Evolutionary conservation across 2,329 filamentous ascomycete genomes (phyloP), one percentile per base, ranked within the genome.

Genomic region (Aureobasidium sp.): DNA sequence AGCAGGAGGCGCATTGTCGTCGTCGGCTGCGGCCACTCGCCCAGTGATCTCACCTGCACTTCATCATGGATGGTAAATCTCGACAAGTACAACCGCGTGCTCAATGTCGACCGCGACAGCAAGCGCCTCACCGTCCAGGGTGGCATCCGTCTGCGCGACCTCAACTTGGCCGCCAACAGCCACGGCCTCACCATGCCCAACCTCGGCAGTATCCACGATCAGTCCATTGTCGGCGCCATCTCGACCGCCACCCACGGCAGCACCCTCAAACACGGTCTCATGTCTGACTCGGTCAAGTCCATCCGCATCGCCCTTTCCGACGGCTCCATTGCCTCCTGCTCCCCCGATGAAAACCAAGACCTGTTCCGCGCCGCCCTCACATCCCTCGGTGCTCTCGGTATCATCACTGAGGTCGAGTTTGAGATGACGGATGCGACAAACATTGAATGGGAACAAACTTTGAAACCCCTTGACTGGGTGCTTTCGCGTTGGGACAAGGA

Each of bases 31-130:
- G 91, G 87, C 61, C 93, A 99, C 78, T 97, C 92, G 60, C 94
- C 93, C 8, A 95, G 89, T 66, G 88, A 93, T 70, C 78, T 99
- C 47, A 97, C 93, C 5, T 96, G 91, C 76, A 96, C 92, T 5
- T 94, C 90, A 17, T 90, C 89, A 66, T 97, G 94, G 94, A 86
- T 97, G 71, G 80, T 97, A 68, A 97, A 97, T 73, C 84, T 99
- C 64, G 94, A 99, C 78, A 82, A 88, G 66, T 90, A 90, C 76
- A 85, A 85, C 71, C 79, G 82, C 60, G 82, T 97, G 33, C 71
- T 96, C 54, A 81, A 85, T 8, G 80, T 95, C 53, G 85, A 96
- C 70, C 76, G 74, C 57, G 79, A 83, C 42, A 86, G 81, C 12
- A 83, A 85, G 57, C 75, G 88, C 8, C 83, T 96, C 59, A 85